Percentiles rank a stretch among this genome's conserved stretches.
phyloP scores from a whole-genome alignment of 495 filamentous ascomycete genomes.

The Talaromyces adpressus region DNA sequence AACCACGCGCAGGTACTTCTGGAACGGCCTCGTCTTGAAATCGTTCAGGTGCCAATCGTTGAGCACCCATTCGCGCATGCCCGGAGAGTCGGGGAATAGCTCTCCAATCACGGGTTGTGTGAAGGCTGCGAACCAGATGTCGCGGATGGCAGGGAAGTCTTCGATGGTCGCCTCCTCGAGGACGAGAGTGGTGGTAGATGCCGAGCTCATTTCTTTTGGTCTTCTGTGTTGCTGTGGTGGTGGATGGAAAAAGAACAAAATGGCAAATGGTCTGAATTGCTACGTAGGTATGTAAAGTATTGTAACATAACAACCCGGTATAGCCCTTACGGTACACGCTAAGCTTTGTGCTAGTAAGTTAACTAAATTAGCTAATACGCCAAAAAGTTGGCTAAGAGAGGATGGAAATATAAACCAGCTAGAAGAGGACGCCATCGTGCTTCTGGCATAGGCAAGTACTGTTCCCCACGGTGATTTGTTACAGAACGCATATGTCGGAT shows the following conservation, averaged over 20 bases:
- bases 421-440: too few relatives aligned
- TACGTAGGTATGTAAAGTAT: background rate
- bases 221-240: background rate
- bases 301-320: background rate
- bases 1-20: conserved; percentile 4
- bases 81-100: conserved; percentile 8
- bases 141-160: conserved; percentile 16
- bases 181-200: conserved; percentile 4
- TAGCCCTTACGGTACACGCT: background rate
- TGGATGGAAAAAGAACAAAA: background rate
- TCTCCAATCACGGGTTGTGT: conserved; percentile 10
- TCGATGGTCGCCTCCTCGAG: conserved; percentile 18
- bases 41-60: conserved; percentile 6
- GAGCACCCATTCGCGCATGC: conserved; percentile 7
- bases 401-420: background rate
- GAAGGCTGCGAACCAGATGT: conserved; percentile 23
- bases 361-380: background rate
- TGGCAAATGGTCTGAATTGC: background rate
- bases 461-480: too few relatives aligned
- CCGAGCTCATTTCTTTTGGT: background rate
- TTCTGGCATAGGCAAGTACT: too few relatives aligned
- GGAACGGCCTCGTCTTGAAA: conserved; percentile 6
- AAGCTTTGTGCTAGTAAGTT: conserved; percentile 1
- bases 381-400: background rate
- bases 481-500: too few relatives aligned